Evolutionary conservation across 352 stramenopile genomes (phyloP), one percentile per base, ranked within the genome.

Genomic region (Phytophthora ohioensis): DNA sequence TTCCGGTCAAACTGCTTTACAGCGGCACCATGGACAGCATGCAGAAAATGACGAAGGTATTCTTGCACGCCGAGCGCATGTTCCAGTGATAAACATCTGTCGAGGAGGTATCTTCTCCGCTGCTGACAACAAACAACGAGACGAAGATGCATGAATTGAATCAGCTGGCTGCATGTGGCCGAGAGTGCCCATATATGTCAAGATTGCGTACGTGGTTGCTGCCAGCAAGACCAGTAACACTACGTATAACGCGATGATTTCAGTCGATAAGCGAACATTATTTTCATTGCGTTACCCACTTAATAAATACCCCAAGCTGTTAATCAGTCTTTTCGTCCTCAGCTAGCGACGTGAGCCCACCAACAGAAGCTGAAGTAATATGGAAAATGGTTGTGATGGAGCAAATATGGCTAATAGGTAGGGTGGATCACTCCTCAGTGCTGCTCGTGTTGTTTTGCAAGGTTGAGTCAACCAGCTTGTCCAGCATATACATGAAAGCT

Each of bases 401-500:
- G 30, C 39, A 48, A 57, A 64, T 52, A 45, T 32, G 21, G 57
- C 48, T 54, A 36, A 52, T 49, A 30, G 34, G 30, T 36, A 39
- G 17, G 7, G 38, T 41, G 27, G 34, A 61, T 75, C 45, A 78
- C 52, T 78, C 61, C 17, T 67, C 62, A 5, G 52, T 32, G 53
- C 57, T 69, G 38, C 21, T 57, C 36, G 60, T 74, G 52, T 55
- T 70, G 36, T 64, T 74, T 58, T 60, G 71, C 64, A 91, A 63
- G 34, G 83, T 91, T 10, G 82, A 90, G 68, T 92, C 82, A 49
- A 92, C 85, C 31, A 94, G 67, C 58, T 91, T 91, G 72, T 94
- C 85, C 48, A 94, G 74, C 87, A 94, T 94, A 66, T 94, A 94
- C 87, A 94, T 94, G 64, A 94, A 92, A 17, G 87, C 87, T 54